Evolutionary conservation across 345 rosid genomes (phyloP), one percentile per base, ranked within the genome.

Genomic region (Heritiera littoralis): DNA sequence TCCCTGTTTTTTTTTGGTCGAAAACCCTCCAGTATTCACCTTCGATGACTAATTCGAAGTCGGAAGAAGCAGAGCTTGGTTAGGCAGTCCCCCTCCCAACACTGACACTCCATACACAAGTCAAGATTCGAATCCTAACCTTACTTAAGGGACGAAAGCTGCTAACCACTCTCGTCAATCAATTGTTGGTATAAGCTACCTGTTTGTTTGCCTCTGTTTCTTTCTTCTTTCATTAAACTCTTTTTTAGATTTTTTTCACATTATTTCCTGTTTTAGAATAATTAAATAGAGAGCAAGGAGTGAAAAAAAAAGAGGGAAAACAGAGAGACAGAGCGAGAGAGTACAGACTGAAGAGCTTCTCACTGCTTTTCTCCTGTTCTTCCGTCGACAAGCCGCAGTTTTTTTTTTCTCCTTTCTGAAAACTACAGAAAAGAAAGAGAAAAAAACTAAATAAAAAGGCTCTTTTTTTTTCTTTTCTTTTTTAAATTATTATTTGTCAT

Each of bases 251-350:
- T 35, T 35, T 1, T 8, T 28, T 70, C 20, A 12, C 35, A 49
- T 70, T 28, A 48, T 70, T 49, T 70, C 43, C 7, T 48, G 58
- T 81, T 66, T n/a, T 61, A 28, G 86, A 35, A 35, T 35, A 35
- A 78, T 78, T 84, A 71, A 78, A 78, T 83, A 78, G 1, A 10
- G 66, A 74, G 40, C 38, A 35, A 35, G 38, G 1, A 35, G 58
- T 35, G 66, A 14, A 56, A 15, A 45, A 15, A 45, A 55, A 70
- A 5, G 23, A 76, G 58, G 69, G 72, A 80, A 54, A 8, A 32
- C 30, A 17, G 6, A 72, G 46, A 59, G 43, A 17, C 18, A n/a
- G n/a, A n/a, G n/a, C n/a, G n/a, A n/a, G n/a, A n/a, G n/a, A n/a
- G n/a, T n/a, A n/a, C 14, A 35, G 38, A 49, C 15, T 28, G 66